phyloP scores from a whole-genome alignment of 441 rosid genomes.

The Mallotus repandus region DNA sequence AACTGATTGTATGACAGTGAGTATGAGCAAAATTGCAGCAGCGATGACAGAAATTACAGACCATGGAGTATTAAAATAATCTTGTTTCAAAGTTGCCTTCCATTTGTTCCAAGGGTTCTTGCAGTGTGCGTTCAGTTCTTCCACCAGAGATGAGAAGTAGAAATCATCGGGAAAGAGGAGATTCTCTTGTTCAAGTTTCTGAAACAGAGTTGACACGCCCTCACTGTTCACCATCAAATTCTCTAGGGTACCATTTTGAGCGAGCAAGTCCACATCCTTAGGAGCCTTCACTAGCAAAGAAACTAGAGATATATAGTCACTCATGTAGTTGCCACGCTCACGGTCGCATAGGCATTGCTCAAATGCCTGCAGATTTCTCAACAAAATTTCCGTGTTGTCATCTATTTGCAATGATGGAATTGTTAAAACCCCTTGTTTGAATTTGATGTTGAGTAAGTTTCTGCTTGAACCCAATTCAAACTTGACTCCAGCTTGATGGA shows the following conservation, averaged over 20 bases:
- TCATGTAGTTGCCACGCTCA: slow-evolving; percentile 16
- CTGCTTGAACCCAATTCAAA: not conserved
- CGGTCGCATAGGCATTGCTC: slow-evolving; percentile 29
- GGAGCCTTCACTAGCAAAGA: slow-evolving; percentile 14
- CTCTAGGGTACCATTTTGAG: not conserved
- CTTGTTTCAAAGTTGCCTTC: slow-evolving; percentile 21
- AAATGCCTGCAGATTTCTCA: no score
- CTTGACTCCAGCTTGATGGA: slow-evolving; percentile 8
- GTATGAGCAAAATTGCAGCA: slow-evolving; percentile 16
- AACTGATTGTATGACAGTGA: slow-evolving; percentile 21
- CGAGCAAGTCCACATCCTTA: slow-evolving; percentile 29
- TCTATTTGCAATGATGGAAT: no score
- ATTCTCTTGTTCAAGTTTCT: slow-evolving; percentile 21
- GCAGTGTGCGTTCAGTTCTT: slow-evolving; percentile 9
- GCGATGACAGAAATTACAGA: slow-evolving; percentile 14
- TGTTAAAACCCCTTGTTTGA: no score
- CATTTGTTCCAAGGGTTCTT: slow-evolving; percentile 7
- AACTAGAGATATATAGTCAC: slow-evolving; percentile 21
- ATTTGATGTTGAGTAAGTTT: not conserved
- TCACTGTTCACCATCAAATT: not conserved
- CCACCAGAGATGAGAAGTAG: slow-evolving; percentile 20
- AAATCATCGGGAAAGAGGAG: slow-evolving; percentile 16
- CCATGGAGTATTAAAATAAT: slow-evolving; percentile 24
- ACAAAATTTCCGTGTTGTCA: no score
- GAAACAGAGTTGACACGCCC: slow-evolving; percentile 2